phyloP scores from a whole-genome alignment of 139 green algal genomes.

The Chlamydomonas asymmetrica region DNA sequence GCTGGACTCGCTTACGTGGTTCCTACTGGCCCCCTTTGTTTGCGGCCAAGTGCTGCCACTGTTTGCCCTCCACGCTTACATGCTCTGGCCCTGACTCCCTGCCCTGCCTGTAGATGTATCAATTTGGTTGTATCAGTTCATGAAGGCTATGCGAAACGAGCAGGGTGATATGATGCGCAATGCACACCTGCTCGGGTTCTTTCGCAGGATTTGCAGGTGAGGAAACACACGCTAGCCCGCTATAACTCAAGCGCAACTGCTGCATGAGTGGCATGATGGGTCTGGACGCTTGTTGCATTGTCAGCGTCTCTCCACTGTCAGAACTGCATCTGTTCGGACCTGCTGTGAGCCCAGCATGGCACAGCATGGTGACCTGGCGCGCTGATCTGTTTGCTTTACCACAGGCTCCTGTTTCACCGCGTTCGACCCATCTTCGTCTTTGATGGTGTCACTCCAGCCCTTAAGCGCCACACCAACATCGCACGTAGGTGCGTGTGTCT shows the following conservation, averaged over 20 bases:
- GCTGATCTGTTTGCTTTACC: neutral
- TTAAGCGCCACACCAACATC: constrained; percentile 88
- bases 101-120: constrained; percentile 79
- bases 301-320: too few relatives aligned
- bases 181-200: constrained; percentile 96
- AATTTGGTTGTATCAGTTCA: constrained; percentile 97
- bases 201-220: constrained; percentile 90
- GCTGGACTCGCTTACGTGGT: too few relatives aligned
- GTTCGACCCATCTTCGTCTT: constrained; percentile 98
- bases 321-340: too few relatives aligned
- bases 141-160: constrained; percentile 94
- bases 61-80: too few relatives aligned
- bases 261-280: too few relatives aligned
- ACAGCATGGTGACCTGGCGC: neutral
- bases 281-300: too few relatives aligned
- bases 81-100: too few relatives aligned
- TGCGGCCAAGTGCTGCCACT: too few relatives aligned
- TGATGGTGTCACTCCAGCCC: constrained; percentile 90
- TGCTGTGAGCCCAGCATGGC: neutral
- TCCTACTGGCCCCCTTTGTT: too few relatives aligned
- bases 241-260: too few relatives aligned
- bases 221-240: too few relatives aligned
- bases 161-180: constrained; percentile 90
- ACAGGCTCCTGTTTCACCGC: constrained; percentile 90
- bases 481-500: too few relatives aligned